These are phyloP conservation scores for Ampelomyces quisqualis DNA, from an alignment of 2,329 filamentous ascomycete genomes.

Conservation along the genomic window DNA sequence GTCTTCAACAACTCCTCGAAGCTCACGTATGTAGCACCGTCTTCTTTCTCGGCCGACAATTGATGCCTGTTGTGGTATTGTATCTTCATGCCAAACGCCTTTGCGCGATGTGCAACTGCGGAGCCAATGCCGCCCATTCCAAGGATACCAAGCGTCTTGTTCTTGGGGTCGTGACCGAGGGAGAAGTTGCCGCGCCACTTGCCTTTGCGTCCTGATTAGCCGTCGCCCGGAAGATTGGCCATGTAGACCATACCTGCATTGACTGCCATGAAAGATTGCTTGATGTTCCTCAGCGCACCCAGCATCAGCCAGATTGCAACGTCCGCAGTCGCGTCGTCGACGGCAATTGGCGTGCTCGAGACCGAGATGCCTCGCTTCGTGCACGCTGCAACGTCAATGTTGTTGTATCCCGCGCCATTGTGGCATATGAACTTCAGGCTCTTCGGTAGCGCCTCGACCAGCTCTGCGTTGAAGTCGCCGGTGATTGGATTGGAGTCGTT, in stretches of 20 bases:
- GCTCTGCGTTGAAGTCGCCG: conserved; percentile 50
- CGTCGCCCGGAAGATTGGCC: conserved; percentile 6
- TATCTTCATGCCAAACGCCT: conserved; percentile 59
- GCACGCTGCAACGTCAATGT: conserved; percentile 58
- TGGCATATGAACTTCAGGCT: conserved; percentile 50
- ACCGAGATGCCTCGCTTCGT: conserved; percentile 49
- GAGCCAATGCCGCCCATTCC: conserved; percentile 63
- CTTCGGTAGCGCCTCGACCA: conserved; percentile 46
- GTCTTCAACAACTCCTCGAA: conserved; percentile 57
- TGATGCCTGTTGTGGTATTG: conserved; percentile 59
- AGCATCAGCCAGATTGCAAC: conserved; percentile 55
- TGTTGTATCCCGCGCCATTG: conserved; percentile 61
- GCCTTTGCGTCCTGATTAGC: conserved; percentile 24
- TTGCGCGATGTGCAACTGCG: conserved; percentile 51
- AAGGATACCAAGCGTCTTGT: conserved; percentile 57
- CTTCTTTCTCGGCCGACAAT: conserved; percentile 43
- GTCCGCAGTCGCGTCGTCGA: conserved; percentile 55
- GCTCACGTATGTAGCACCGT: conserved; percentile 54
- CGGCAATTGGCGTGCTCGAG: conserved; percentile 51
- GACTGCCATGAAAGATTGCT: conserved; percentile 50
- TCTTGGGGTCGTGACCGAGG: conserved; percentile 56
- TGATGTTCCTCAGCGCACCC: conserved; percentile 54
- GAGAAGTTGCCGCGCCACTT: conserved; percentile 50
- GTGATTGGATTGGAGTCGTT: conserved; percentile 57
- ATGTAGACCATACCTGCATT: conserved; percentile 39